Evolutionary conservation across 2,329 filamentous ascomycete genomes (phyloP).

Genomic region (Gaeumannomyces tritici): DNA sequence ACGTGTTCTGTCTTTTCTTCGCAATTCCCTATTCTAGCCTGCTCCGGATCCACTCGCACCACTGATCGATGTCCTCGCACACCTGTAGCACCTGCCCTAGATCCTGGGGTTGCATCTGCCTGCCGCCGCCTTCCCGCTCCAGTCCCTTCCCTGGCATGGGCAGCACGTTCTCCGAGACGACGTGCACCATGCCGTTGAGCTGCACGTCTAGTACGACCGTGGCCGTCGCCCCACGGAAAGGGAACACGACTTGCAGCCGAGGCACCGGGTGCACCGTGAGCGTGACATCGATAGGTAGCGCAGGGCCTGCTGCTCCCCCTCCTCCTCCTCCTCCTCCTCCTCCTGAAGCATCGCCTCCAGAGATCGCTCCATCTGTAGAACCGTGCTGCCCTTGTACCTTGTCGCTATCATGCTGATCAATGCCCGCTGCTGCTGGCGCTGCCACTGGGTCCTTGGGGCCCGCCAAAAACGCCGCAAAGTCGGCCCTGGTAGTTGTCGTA

Average conservation of each 20-base stretch:
- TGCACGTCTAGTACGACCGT: constrained; percentile 49
- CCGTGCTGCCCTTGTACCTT: neutral
- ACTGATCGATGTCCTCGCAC: constrained; percentile 41
- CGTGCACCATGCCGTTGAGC: constrained; percentile 47
- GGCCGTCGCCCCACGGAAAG: constrained; percentile 35
- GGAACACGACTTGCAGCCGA: constrained; percentile 43
- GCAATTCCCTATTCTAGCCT: constrained; percentile 11
- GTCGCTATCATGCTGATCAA: neutral
- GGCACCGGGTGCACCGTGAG: constrained; percentile 40
- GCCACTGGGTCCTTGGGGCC: neutral
- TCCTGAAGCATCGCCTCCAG: neutral
- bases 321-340: neutral
- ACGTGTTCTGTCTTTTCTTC: neutral
- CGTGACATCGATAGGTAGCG: constrained; percentile 38
- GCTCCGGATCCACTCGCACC: constrained; percentile 42
- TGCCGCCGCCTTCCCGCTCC: constrained; percentile 14
- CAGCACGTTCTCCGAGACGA: constrained; percentile 50
- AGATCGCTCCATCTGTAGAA: neutral
- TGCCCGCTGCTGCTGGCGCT: neutral
- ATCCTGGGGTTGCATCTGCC: constrained; percentile 27
- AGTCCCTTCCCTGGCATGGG: constrained; percentile 7
- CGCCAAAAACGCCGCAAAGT: constrained; percentile 13
- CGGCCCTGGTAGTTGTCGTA: constrained; percentile 15
- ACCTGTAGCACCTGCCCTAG: constrained; percentile 36
- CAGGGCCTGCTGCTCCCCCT: neutral